A percentile compares a stretch with the other conserved stretches of the same genome.
These are phyloP conservation scores for Phytophthora agathidicida DNA, from an alignment of 352 stramenopile genomes.

Conservation along the genomic window DNA sequence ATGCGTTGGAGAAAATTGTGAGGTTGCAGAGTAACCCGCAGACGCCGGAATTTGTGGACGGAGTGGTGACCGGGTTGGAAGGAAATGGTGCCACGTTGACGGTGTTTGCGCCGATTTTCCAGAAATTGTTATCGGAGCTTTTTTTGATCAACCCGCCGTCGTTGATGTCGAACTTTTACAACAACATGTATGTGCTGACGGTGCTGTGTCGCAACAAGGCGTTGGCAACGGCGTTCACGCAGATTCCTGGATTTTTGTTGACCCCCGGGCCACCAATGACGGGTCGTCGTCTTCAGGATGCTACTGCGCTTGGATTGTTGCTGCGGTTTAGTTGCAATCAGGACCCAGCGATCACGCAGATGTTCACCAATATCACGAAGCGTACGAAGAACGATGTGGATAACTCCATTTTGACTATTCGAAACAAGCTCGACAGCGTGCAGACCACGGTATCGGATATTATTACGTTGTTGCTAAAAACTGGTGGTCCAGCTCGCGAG, in stretches of 20 bases:
- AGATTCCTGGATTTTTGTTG: constrained; percentile 77
- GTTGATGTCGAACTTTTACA: constrained; percentile 79
- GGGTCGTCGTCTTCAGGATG: constrained; percentile 75
- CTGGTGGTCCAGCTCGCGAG: constrained; percentile 56
- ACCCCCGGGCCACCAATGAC: constrained; percentile 58
- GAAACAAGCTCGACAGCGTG: constrained; percentile 73
- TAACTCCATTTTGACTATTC: constrained; percentile 67
- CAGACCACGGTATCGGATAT: constrained; percentile 67
- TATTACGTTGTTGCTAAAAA: constrained; percentile 73
- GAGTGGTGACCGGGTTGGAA: constrained; percentile 55
- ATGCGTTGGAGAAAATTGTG: constrained; percentile 77
- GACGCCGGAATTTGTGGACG: constrained; percentile 67
- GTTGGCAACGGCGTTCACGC: constrained; percentile 65
- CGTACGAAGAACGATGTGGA: constrained; percentile 82
- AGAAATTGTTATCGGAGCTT: constrained; percentile 80
- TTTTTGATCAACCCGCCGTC: constrained; percentile 83
- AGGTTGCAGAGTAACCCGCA: constrained; percentile 55
- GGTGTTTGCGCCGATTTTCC: constrained; percentile 78
- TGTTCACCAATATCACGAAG: constrained; percentile 88
- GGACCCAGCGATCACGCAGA: constrained; percentile 76
- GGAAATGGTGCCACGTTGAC: constrained; percentile 49
- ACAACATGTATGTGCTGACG: constrained; percentile 71
- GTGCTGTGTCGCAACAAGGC: constrained; percentile 72
- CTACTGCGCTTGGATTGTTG: constrained; percentile 76
- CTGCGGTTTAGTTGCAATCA: constrained; percentile 77